Evolutionary conservation across 164 flowering plant species (phyloP), one percentile per base, ranked within the genome.

Genomic region (Piper longum): DNA sequence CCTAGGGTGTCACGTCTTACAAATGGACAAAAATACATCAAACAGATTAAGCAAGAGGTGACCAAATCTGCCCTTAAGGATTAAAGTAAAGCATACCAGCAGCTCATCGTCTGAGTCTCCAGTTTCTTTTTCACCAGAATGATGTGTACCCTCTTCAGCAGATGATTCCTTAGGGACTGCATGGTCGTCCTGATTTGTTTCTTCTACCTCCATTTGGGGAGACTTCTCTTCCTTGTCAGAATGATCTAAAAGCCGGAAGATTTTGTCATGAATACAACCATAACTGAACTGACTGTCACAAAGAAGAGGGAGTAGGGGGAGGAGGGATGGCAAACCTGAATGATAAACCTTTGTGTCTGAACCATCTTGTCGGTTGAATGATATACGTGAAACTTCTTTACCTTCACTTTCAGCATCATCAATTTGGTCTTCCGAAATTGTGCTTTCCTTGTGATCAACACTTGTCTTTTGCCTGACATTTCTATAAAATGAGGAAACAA

Each of bases 61-160:
- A 26, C 52, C 9, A 48, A 48, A 9, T 48, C 52, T 9, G 52
- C 1, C 18, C 8, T 42, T 44, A 56, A 14, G 8, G 19, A n/a
- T 12, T 41, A 56, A 43, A 13, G 45, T 14, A 44, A 6, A 36
- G 36, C 39, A 42, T 69, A 62, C 96, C 63, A 91, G 91, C 69
- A 90, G 88, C 78, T 83, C 93, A 64, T 85, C 84, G 59, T 88
- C 98, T 19, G 96, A 80, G 62, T 76, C 66, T 63, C 70, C 83
- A n/a, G 75, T 52, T 44, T 68, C 73, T 40, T 43, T 73, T 7
- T 62, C 67, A 41, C 64, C 61, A 1, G 74, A 66, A 16, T 78
- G 39, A 56, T 62, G 56, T 42, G 74, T 66, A 55, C 67, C 67
- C 57, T 54, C 62, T 13, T 69, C 64, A 5, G 70, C 56, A 36